phyloP scores from a whole-genome alignment of 192 early-diverging fungal species.

The Coemansia sp. region DNA sequence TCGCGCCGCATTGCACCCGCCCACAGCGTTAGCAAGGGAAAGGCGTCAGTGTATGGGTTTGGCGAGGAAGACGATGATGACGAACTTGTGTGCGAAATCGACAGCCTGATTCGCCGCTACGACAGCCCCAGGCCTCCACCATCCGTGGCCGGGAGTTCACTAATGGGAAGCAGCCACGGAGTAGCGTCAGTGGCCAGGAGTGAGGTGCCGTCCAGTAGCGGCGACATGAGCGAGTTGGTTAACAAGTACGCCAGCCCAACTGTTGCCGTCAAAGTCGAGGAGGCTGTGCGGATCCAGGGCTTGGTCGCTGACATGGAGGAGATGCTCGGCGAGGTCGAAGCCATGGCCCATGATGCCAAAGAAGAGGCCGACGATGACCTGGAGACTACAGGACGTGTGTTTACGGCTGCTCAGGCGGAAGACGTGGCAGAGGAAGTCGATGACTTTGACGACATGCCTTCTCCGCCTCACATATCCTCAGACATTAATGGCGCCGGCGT shows the following conservation, averaged over 20 bases:
- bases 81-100: slow-evolving; percentile 44
- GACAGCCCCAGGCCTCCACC: slow-evolving; percentile 17
- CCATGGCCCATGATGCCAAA: slow-evolving; percentile 1
- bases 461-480: slow-evolving; percentile 28
- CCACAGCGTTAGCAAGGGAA: not conserved
- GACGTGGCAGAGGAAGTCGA: slow-evolving; percentile 1
- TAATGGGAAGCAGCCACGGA: not conserved
- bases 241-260: slow-evolving; percentile 41
- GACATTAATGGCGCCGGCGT: slow-evolving; percentile 30
- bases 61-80: slow-evolving; percentile 40
- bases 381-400: not conserved
- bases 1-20: slow-evolving; percentile 26
- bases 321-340: slow-evolving; percentile 44
- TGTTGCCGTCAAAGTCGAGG: not conserved
- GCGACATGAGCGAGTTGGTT: slow-evolving; percentile 31
- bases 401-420: not conserved
- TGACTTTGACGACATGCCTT: slow-evolving; percentile 38
- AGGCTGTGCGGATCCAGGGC: slow-evolving; percentile 8
- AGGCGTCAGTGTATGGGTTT: not conserved
- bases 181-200: not conserved
- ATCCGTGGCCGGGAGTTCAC: not conserved
- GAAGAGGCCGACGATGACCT: not conserved
- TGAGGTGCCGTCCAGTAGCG: slow-evolving; percentile 11
- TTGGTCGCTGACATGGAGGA: slow-evolving; percentile 50
- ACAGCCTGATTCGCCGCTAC: slow-evolving; percentile 36